Conservation (phyloP, 352 stramenopile species). For the Thraustochytrium striatum region DNA sequence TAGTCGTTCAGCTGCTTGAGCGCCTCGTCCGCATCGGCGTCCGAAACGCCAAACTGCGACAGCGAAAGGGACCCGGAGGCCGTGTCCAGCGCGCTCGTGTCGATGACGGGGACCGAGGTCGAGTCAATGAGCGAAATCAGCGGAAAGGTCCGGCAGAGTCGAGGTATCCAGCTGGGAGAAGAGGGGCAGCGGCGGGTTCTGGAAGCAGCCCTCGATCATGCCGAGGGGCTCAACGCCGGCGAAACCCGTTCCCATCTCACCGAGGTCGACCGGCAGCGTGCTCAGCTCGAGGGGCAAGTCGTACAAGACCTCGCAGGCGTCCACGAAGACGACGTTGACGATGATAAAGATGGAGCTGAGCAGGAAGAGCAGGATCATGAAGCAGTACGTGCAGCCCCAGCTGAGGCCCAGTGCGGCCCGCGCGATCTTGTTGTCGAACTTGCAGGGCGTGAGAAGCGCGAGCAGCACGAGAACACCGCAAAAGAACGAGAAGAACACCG, state of each 20-base stretch:
- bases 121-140: neutral
- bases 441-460: conserved; percentile 9
- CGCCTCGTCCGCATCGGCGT: neutral
- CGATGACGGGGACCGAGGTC: neutral
- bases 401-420: neutral
- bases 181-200: neutral
- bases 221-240: neutral
- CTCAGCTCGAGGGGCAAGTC: conserved; percentile 16
- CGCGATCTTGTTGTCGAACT: conserved; percentile 1
- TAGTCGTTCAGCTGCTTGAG: conserved; percentile 1
- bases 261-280: neutral
- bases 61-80: neutral
- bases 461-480: conserved; percentile 20
- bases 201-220: conserved; percentile 12
- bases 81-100: neutral
- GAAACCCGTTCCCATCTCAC: neutral
- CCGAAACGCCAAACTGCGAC: neutral
- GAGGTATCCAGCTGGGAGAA: neutral
- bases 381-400: neutral
- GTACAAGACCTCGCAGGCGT: conserved; percentile 26
- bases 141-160: neutral
- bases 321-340: conserved; percentile 4
- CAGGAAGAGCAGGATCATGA: conserved; percentile 38
- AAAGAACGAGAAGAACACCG: conserved; percentile 6
- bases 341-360: conserved; percentile 3